These are phyloP conservation scores for Aspergillus ustus DNA, from an alignment of 2,329 filamentous ascomycete species.

Conservation along the genomic window DNA sequence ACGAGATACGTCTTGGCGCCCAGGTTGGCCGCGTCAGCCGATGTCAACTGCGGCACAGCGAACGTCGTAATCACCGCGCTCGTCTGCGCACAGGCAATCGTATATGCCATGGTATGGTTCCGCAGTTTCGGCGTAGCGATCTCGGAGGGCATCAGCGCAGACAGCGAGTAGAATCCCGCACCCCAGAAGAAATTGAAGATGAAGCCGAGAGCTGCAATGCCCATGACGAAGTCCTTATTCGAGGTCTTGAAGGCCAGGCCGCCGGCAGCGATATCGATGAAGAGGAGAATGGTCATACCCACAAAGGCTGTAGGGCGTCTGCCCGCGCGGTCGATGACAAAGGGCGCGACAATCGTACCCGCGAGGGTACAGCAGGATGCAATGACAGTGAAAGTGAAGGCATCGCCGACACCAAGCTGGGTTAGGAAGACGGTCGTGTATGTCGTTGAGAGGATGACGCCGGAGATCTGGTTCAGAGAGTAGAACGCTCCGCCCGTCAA, in stretches of 20 bases:
- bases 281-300: constrained; percentile 39
- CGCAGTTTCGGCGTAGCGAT: constrained; percentile 44
- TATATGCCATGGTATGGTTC: constrained; percentile 44
- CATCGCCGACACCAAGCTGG: constrained; percentile 36
- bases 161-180: constrained; percentile 43
- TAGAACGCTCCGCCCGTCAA: constrained; percentile 42
- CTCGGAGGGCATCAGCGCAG: constrained; percentile 40
- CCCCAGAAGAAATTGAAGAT: constrained; percentile 47
- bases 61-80: constrained; percentile 47
- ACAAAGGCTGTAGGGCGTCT: constrained; percentile 41
- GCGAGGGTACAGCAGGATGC: constrained; percentile 42
- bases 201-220: constrained; percentile 39
- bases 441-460: constrained; percentile 43
- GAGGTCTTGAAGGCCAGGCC: constrained; percentile 36
- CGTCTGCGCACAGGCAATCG: constrained; percentile 40
- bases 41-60: constrained; percentile 41
- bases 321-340: constrained; percentile 41
- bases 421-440: constrained; percentile 46
- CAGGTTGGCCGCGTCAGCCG: constrained; percentile 37
- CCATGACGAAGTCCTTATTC: constrained; percentile 30
- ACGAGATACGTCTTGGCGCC: constrained; percentile 41
- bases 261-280: constrained; percentile 40
- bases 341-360: constrained; percentile 41
- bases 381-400: constrained; percentile 43
- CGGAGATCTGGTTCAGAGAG: constrained; percentile 43